phyloP scores from a whole-genome alignment of 371 early-diverging fungal genomes.

The Aphelidium insulamus region DNA sequence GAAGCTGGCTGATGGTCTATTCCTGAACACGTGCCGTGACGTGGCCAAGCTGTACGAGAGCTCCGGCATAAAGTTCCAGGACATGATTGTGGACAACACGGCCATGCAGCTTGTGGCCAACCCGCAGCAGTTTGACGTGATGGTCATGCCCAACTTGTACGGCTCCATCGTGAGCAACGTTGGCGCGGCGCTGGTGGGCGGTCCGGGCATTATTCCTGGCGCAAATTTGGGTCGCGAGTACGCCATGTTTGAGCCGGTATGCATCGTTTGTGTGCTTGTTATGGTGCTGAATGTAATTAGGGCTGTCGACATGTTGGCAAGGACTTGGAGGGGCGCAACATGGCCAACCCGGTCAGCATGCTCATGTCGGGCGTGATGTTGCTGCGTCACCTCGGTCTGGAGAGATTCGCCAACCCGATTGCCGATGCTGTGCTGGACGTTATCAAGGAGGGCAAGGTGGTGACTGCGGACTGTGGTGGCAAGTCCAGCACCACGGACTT shows the following conservation, averaged over 20 bases:
- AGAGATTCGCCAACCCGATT: constrained; percentile 60
- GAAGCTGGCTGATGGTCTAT: constrained; percentile 94
- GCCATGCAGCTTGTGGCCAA: constrained; percentile 92
- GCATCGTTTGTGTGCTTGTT: background rate
- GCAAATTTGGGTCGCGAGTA: constrained; percentile 86
- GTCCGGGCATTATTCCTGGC: constrained; percentile 83
- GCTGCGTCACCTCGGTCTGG: constrained; percentile 73
- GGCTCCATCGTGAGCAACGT: constrained; percentile 92
- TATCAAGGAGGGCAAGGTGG: constrained; percentile 28
- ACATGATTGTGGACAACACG: constrained; percentile 97
- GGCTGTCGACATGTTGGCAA: constrained; percentile 86
- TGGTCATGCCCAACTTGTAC: constrained; percentile 94
- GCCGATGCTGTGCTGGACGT: constrained; percentile 52
- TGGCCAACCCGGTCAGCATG: constrained; percentile 83
- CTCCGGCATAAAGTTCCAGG: constrained; percentile 68
- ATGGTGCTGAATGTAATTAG: constrained; percentile 5
- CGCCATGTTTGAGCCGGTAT: constrained; percentile 84
- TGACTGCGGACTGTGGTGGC: constrained; percentile 63
- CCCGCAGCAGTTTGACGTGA: constrained; percentile 91
- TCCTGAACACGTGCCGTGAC: constrained; percentile 78
- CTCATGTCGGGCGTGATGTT: constrained; percentile 71
- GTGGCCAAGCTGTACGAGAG: constrained; percentile 74
- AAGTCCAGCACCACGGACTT: constrained; percentile 63
- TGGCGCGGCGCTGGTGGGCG: constrained; percentile 85
- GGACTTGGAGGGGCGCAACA: constrained; percentile 72